These are phyloP conservation scores for Brassica rapa DNA, from an alignment of 345 rosid species.

Conservation along the genomic window DNA sequence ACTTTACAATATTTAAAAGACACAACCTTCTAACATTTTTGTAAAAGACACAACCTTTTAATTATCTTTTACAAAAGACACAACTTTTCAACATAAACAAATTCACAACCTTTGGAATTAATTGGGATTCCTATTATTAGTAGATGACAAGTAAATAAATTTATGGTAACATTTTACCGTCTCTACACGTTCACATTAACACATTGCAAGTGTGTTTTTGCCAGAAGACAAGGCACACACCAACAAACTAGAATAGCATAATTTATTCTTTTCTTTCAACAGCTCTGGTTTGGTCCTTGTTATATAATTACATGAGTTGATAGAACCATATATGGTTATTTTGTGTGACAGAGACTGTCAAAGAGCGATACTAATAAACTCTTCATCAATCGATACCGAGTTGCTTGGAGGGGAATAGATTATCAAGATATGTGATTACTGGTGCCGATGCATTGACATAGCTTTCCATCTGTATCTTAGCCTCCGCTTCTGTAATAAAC, in stretches of 20 bases:
- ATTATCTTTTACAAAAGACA: too few species aligned
- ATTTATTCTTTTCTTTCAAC: not conserved
- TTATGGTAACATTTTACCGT: too few species aligned
- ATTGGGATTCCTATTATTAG: too few species aligned
- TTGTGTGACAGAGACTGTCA: not conserved
- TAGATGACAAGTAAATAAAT: not conserved
- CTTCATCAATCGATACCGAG: constrained; percentile 90
- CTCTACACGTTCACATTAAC: too few species aligned
- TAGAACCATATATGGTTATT: not conserved
- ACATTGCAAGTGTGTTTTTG: too few species aligned
- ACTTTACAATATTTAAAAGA: too few species aligned
- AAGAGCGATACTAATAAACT: constrained; percentile 1
- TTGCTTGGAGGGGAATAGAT: constrained; percentile 63
- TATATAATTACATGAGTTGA: constrained; percentile 8
- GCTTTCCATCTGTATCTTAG: constrained; percentile 69
- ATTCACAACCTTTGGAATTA: too few species aligned
- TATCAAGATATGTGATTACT: constrained; percentile 63
- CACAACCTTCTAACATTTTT: too few species aligned
- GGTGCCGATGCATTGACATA: constrained; percentile 59
- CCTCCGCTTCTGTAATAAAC: constrained; percentile 59
- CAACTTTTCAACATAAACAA: too few species aligned
- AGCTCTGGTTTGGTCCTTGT: not conserved
- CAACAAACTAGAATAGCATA: too few species aligned
- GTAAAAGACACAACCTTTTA: too few species aligned
- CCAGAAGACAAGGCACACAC: too few species aligned